Conservation (phyloP, 129 eudicot species). For the Flaveria bidentis region DNA sequence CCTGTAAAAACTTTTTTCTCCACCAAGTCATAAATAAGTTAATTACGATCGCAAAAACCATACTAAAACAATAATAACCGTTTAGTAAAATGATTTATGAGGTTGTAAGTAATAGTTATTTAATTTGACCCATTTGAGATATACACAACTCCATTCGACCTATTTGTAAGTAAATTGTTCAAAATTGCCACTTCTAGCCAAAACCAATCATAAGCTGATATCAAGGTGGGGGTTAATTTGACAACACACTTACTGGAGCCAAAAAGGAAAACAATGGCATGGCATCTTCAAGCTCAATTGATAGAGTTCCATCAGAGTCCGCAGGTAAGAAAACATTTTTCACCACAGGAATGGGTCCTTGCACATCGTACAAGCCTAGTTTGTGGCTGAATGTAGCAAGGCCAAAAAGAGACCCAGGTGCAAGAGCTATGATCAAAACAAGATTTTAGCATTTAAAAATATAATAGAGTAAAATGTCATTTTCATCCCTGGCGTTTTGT, state of each 20-base stretch:
- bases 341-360: conserved; percentile 97
- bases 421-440: conserved; percentile 65
- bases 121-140: not conserved
- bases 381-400: conserved; percentile 98
- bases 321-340: conserved; percentile 82
- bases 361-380: conserved; percentile 91
- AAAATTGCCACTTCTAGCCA: not conserved
- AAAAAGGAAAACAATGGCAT: conserved; percentile 91
- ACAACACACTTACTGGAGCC: conserved; percentile 78
- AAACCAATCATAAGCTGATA: conserved; percentile 10
- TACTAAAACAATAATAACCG: not conserved
- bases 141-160: not conserved
- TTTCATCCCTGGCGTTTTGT: no score
- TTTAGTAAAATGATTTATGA: not conserved
- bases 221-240: not conserved
- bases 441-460: conserved; percentile 7
- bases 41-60: not conserved
- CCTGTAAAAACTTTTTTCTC: not conserved
- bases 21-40: not conserved
- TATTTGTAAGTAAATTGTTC: not conserved
- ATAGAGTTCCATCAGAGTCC: conserved; percentile 58
- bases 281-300: conserved; percentile 91
- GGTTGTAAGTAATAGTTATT: not conserved
- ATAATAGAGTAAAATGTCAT: not conserved
- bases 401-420: conserved; percentile 94